Conservation (phyloP, 2,329 filamentous ascomycete species). For the Diaporthe batatas region DNA sequence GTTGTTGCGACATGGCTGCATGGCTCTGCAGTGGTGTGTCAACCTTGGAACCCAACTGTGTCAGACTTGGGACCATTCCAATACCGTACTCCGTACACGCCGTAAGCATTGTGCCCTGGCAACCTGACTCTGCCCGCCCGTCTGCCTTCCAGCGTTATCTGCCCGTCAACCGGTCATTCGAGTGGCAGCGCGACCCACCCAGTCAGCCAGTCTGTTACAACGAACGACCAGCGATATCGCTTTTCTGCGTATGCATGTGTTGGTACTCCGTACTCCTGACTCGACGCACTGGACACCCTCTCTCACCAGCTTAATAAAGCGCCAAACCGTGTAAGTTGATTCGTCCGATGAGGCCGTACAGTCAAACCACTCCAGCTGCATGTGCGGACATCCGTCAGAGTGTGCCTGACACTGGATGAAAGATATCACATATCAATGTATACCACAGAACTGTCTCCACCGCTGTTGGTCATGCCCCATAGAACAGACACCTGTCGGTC, state of each 20-base stretch:
- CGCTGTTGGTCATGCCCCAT: not conserved
- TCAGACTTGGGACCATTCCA: constrained; percentile 21
- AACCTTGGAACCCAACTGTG: constrained; percentile 2
- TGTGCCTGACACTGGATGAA: constrained; percentile 8
- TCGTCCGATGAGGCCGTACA: constrained; percentile 3
- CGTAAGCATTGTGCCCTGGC: not conserved
- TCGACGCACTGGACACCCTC: constrained; percentile 10
- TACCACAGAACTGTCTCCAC: not conserved
- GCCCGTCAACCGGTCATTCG: not conserved
- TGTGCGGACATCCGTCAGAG: constrained; percentile 6
- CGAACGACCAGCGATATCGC: constrained; percentile 13
- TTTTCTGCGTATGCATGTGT: not conserved
- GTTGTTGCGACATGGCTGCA: not conserved
- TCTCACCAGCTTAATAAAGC: not conserved
- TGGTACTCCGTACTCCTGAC: constrained; percentile 4
- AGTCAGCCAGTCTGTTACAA: not conserved
- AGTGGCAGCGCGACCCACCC: constrained; percentile 2
- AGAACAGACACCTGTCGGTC: not conserved
- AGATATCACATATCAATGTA: too few species aligned
- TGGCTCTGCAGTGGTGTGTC: not conserved
- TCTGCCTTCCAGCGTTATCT: not conserved
- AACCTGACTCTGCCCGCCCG: constrained; percentile 2
- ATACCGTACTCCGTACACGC: not conserved
- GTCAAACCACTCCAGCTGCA: not conserved
- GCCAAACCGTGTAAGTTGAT: constrained; percentile 37